A percentile compares a stretch with the other conserved stretches of the same genome.
These are phyloP conservation scores for Obelidium mucronatum DNA, from an alignment of 192 early-diverging fungal species.

Conservation along the genomic window DNA sequence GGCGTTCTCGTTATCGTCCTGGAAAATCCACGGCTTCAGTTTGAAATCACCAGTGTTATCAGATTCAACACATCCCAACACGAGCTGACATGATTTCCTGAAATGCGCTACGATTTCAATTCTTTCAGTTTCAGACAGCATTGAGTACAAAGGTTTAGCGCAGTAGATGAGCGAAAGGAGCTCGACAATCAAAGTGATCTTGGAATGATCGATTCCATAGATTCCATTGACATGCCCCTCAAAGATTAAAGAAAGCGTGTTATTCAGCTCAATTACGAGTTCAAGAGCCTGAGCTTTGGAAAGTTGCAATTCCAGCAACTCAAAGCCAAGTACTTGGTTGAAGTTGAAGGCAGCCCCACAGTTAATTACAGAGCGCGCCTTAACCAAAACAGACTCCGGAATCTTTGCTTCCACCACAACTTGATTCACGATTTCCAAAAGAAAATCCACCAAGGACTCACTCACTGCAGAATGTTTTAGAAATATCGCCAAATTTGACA, in stretches of 20 bases:
- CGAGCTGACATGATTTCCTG: background rate
- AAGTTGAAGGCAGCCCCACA: background rate
- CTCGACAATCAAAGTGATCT: background rate
- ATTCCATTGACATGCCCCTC: slow-evolving; percentile 1
- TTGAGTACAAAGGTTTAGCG: slow-evolving; percentile 31
- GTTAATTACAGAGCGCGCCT: background rate
- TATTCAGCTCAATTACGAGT: background rate
- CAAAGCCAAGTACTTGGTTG: background rate
- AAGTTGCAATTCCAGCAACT: slow-evolving; percentile 18
- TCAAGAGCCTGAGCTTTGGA: background rate
- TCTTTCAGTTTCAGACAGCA: slow-evolving; percentile 26
- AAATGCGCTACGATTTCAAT: background rate
- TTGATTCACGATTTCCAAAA: background rate
- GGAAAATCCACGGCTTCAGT: slow-evolving; percentile 19
- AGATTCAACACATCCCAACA: background rate
- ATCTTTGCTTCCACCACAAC: background rate
- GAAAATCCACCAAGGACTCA: background rate
- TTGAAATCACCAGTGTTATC: background rate
- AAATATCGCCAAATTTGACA: slow-evolving; percentile 2
- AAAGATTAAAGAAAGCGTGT: background rate
- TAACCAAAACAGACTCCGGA: background rate
- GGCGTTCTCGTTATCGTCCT: background rate
- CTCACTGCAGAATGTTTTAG: background rate
- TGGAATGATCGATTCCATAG: slow-evolving; percentile 8
- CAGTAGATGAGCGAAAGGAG: slow-evolving; percentile 15